These are phyloP conservation scores for Pseudogymnoascus sp. DNA, from an alignment of 2,329 filamentous ascomycete species.

Conservation along the genomic window DNA sequence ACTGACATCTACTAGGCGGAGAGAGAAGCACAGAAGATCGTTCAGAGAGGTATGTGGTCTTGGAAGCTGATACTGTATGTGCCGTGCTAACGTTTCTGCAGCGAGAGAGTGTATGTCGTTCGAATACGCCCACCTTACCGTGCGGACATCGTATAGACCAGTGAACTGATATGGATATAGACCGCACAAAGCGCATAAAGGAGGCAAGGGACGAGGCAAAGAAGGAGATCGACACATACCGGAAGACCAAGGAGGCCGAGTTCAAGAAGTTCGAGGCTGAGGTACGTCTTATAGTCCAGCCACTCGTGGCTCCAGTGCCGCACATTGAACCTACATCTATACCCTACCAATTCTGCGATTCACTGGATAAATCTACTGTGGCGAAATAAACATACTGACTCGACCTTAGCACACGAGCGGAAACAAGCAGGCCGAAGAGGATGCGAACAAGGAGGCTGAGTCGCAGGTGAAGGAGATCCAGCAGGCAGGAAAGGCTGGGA, in stretches of 20 bases:
- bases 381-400: background rate
- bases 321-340: background rate
- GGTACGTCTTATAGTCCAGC: conserved; percentile 26
- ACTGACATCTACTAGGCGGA: conserved; percentile 64
- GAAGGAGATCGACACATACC: conserved; percentile 94
- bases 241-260: conserved; percentile 81
- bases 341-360: background rate
- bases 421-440: conserved; percentile 74
- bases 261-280: conserved; percentile 90
- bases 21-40: conserved; percentile 97
- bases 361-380: too few species aligned
- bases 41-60: conserved; percentile 72
- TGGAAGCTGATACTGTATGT: background rate
- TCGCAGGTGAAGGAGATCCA: conserved; percentile 76
- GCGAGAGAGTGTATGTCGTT: conserved; percentile 75
- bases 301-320: background rate
- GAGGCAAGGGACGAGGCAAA: conserved; percentile 95
- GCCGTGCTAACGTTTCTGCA: conserved; percentile 36
- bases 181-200: conserved; percentile 94
- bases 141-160: background rate
- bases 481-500: conserved; percentile 70
- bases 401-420: conserved; percentile 73
- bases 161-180: conserved; percentile 36
- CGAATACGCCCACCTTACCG: background rate
- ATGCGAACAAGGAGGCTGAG: conserved; percentile 76